Evolutionary conservation across 2,329 filamentous ascomycete species (phyloP).

Genomic region (Diaporthe caulivora): DNA sequence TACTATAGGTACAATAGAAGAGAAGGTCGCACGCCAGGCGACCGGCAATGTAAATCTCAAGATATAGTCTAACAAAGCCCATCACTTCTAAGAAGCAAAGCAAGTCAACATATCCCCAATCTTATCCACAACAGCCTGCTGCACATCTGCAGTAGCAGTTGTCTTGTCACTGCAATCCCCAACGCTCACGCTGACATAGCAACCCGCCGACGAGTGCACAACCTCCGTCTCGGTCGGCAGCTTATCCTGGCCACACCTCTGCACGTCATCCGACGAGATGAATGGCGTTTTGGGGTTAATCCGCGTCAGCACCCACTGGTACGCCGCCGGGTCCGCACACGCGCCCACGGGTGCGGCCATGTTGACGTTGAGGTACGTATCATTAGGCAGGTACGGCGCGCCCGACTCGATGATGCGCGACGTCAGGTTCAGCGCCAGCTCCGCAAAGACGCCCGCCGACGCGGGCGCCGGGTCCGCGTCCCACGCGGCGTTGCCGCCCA

Average conservation of each 20-base stretch:
- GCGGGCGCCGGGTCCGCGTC: constrained; percentile 63
- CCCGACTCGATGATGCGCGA: constrained; percentile 66
- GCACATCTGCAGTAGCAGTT: constrained; percentile 64
- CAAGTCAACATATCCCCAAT: constrained; percentile 48
- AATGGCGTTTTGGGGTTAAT: constrained; percentile 64
- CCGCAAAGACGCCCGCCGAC: constrained; percentile 71
- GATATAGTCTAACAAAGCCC: not conserved
- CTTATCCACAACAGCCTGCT: constrained; percentile 64
- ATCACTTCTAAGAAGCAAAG: constrained; percentile 1
- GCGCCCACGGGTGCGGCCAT: constrained; percentile 65
- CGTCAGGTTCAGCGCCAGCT: constrained; percentile 71
- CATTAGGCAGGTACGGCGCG: constrained; percentile 71
- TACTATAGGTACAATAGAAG: constrained; percentile 11
- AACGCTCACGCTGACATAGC: constrained; percentile 73
- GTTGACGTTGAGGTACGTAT: constrained; percentile 77
- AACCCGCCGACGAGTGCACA: constrained; percentile 60
- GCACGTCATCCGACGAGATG: constrained; percentile 65
- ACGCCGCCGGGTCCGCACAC: constrained; percentile 66
- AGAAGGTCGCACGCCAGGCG: not conserved
- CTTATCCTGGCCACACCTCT: constrained; percentile 65
- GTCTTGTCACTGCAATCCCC: constrained; percentile 71
- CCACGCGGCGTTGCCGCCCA: constrained; percentile 64
- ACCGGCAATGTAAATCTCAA: not conserved
- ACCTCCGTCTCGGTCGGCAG: constrained; percentile 72
- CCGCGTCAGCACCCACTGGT: constrained; percentile 74